These are phyloP conservation scores for Suillus placidus DNA, from an alignment of 768 basidiomycete genomes.

Conservation along the genomic window DNA sequence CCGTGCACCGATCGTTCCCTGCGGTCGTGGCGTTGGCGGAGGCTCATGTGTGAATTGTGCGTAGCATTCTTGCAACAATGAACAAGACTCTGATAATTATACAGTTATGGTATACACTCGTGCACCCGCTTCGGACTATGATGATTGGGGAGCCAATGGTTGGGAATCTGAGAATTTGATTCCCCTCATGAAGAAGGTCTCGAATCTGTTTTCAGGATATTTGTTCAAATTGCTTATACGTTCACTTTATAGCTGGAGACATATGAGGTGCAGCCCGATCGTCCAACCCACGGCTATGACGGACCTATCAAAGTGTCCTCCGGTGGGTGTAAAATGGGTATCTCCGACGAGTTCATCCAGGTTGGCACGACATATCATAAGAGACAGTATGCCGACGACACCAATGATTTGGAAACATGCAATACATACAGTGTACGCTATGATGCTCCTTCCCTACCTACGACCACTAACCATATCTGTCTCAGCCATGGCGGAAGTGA, in stretches of 20 bases:
- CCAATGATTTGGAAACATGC: constrained; percentile 46
- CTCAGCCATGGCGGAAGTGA: constrained; percentile 58
- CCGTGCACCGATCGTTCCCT: constrained; percentile 20
- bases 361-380: constrained; percentile 50
- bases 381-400: constrained; percentile 46
- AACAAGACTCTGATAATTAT: background rate
- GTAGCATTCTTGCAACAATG: constrained; percentile 17
- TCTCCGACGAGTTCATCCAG: constrained; percentile 49
- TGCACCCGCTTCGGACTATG: constrained; percentile 58
- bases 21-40: constrained; percentile 32
- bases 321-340: constrained; percentile 36
- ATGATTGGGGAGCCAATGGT: constrained; percentile 32
- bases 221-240: background rate
- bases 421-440: constrained; percentile 51
- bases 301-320: constrained; percentile 29
- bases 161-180: constrained; percentile 32
- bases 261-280: constrained; percentile 21
- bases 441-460: background rate
- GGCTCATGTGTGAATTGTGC: constrained; percentile 53
- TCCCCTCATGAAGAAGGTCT: constrained; percentile 29
- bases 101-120: constrained; percentile 57
- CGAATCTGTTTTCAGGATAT: background rate
- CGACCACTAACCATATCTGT: background rate
- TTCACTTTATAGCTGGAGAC: constrained; percentile 21
- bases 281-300: constrained; percentile 24